Evolutionary conservation across 2,329 filamentous ascomycete genomes (phyloP).

Genomic region (Aspergillus sp.): DNA sequence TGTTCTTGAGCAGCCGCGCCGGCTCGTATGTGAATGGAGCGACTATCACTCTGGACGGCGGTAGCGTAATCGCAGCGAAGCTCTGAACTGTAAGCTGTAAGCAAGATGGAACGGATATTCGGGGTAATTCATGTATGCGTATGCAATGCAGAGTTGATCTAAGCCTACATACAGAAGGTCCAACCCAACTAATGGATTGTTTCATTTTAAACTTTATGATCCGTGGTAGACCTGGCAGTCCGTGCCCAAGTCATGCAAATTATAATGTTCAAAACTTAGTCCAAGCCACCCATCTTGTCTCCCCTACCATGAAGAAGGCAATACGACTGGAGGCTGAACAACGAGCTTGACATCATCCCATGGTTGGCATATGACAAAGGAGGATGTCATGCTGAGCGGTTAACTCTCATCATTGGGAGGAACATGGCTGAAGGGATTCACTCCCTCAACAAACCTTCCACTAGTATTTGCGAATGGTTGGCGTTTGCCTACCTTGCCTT

Average conservation of each 20-base stretch:
- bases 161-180: constrained; percentile 8
- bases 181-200: constrained; percentile 1
- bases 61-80: constrained; percentile 46
- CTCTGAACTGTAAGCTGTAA: constrained; percentile 29
- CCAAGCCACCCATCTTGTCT: not conserved
- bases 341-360: not conserved
- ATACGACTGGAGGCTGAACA: no score
- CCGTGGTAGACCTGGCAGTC: not conserved
- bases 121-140: not conserved
- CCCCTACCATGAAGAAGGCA: not conserved
- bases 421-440: not conserved
- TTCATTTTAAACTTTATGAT: not conserved
- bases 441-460: not conserved
- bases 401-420: not conserved
- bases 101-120: not conserved
- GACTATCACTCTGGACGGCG: constrained; percentile 64
- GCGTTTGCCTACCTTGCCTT: not conserved
- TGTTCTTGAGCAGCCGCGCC: constrained; percentile 69
- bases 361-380: not conserved
- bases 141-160: not conserved
- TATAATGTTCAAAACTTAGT: not conserved
- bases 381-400: not conserved
- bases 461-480: not conserved
- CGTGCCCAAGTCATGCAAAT: constrained; percentile 1
- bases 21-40: constrained; percentile 68